Conservation (phyloP, 805 yeast genomes). For the Clavispora phyllophila region DNA sequence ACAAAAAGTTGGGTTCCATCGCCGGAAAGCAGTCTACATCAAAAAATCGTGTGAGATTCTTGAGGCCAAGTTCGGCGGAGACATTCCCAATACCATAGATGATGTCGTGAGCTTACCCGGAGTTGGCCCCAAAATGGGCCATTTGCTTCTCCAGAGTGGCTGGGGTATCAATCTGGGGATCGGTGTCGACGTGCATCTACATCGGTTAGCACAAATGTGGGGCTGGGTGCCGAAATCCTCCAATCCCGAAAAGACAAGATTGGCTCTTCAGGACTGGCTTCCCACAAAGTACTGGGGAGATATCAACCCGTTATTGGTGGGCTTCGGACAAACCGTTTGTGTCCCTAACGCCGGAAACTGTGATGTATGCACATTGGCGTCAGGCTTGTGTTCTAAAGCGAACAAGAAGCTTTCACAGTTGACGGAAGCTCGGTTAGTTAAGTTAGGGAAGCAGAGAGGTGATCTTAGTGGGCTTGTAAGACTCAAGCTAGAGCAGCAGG, state of each 20-base stretch:
- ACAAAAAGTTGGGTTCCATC: conserved; percentile 83
- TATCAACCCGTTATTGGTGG: conserved; percentile 81
- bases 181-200: conserved; percentile 94
- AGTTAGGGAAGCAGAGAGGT: conserved; percentile 29
- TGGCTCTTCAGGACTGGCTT: conserved; percentile 66
- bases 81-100: conserved; percentile 66
- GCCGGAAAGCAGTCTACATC: conserved; percentile 68
- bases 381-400: conserved; percentile 54
- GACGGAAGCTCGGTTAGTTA: conserved; percentile 22
- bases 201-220: conserved; percentile 75
- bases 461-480: conserved; percentile 15
- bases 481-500: neutral
- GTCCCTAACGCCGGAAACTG: conserved; percentile 66
- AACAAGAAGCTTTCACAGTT: conserved; percentile 40
- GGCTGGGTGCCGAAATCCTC: conserved; percentile 58
- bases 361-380: conserved; percentile 59
- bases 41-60: conserved; percentile 56
- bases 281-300: conserved; percentile 75
- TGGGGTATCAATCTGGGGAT: conserved; percentile 77
- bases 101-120: conserved; percentile 76
- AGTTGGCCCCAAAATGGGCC: conserved; percentile 95
- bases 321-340: conserved; percentile 90
- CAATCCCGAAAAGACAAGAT: conserved; percentile 74
- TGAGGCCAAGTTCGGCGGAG: conserved; percentile 47
- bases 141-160: conserved; percentile 70